Evolutionary conservation across 1,284 basidiomycete genomes (phyloP), one percentile per base, ranked within the genome.

Genomic region (Apiotrichum sp.): DNA sequence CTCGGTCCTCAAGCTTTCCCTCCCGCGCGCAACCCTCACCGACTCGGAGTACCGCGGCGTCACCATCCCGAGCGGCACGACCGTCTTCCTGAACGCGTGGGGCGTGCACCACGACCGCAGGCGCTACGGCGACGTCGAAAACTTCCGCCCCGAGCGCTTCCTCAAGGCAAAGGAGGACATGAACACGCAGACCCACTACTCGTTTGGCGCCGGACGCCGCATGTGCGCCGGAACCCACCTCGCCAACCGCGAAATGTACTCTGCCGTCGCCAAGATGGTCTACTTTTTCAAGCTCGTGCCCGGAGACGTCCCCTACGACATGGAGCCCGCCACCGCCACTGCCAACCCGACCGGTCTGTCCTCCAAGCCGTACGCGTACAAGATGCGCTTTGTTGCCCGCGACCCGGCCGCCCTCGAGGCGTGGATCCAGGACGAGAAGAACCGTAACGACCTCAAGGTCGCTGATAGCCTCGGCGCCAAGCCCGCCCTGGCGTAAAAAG

Each of bases 81-180:
- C 68, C 32, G 66, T 70, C 43, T 70, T 70, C 53, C 60, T 71
- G 45, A 70, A 70, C 62, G 67, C 64, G 10, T 71, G 66, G 66
- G 66, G 63, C 3, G 65, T 70, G 40, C 66, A 69, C 55, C 67
- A 68, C 49, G 53, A 68, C 45, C 39, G 47, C 41, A 33, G 44
- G 41, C 55, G 55, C 31, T 61, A 61, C 56, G 56, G 53, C 47
- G 53, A 61, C 55, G 51, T 48, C 44, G 49, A 55, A 29, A 53
- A 48, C 38, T 59, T 59, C 57, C 61, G 57, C 38, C 57, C 58
- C 46, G 61, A 62, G 54, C 61, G 61, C 49, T 57, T 53, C 59
- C 39, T 56, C 46, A 38, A 55, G 47, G 50, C 48, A 42, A 55
- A 57, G 56, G 46, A 48, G 35, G 55, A 57, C 29, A 44, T 40